A percentile compares a stretch with the other conserved stretches of the same genome.
Evolutionary conservation across 2,329 filamentous ascomycete species (phyloP).

Genomic region (Emydomyces testavorans): DNA sequence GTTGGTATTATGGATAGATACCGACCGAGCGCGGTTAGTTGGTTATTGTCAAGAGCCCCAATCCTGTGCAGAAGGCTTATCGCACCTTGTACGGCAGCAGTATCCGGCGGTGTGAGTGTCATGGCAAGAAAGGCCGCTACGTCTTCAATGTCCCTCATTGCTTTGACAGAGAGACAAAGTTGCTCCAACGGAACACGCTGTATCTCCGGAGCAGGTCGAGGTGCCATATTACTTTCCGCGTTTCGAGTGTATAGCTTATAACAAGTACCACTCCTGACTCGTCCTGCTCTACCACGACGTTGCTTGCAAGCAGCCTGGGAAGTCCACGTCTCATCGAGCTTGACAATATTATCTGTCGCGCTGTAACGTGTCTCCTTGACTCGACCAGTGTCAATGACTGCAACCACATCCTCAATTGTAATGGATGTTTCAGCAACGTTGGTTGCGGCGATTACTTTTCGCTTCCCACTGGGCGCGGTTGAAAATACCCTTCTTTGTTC

Average conservation of each 20-base stretch:
- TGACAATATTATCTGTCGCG: slow-evolving; percentile 82
- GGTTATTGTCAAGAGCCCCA: slow-evolving; percentile 75
- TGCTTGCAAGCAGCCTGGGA: slow-evolving; percentile 91
- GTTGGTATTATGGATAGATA: slow-evolving; percentile 94
- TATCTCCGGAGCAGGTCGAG: slow-evolving; percentile 87
- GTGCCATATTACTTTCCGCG: slow-evolving; percentile 71
- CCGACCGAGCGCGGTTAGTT: slow-evolving; percentile 78
- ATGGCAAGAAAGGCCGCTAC: slow-evolving; percentile 70
- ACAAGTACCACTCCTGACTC: slow-evolving; percentile 80
- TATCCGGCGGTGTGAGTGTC: slow-evolving; percentile 80
- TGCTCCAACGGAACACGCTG: slow-evolving; percentile 86
- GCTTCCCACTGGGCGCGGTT: slow-evolving; percentile 60
- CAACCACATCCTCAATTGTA: slow-evolving; percentile 93
- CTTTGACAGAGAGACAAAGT: slow-evolving; percentile 83
- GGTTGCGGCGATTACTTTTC: slow-evolving; percentile 88
- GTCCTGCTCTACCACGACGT: slow-evolving; percentile 79
- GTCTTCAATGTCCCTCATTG: slow-evolving; percentile 74
- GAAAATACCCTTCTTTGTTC: slow-evolving; percentile 84
- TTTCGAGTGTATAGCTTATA: slow-evolving; percentile 91
- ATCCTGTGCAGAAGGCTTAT: slow-evolving; percentile 68
- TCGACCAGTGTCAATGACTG: slow-evolving; percentile 85
- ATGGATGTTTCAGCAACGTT: slow-evolving; percentile 98
- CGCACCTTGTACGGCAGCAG: slow-evolving; percentile 73
- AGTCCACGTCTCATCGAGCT: slow-evolving; percentile 88
- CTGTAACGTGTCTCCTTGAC: slow-evolving; percentile 97